Evolutionary conservation across 257 asterid species (phyloP), one percentile per base, ranked within the genome.

Genomic region (Ilex aquifolium): DNA sequence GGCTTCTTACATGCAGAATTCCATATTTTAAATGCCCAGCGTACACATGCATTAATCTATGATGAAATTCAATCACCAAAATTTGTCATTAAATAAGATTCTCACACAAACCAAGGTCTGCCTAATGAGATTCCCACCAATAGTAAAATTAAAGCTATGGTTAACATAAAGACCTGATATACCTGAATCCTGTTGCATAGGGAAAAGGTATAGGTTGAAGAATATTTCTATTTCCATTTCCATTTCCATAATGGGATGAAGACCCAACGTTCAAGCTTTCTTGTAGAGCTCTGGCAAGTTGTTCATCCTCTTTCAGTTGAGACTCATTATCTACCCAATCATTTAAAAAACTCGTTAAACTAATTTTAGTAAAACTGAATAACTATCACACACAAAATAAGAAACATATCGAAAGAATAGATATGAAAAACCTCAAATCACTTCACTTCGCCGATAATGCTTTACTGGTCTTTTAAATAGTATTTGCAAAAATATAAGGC

Each of bases 281-380:
- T 59, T 84, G 96, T 65, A 84, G 77, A 67, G 88, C 90, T 74
- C 80, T 83, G 46, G 96, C 96, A 52, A 88, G 85, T 71, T 73
- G 79, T 76, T 88, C 96, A 59, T 88, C 95, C 63, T 86, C 88
- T 62, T 86, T 77, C 61, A 86, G 57, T 76, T 84, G 85, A 40
- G 86, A 75, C 31, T 77, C 88, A 59, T 65, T 66, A 65, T 75
- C 98, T 84, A 72, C 61, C 59, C 48, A 76, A 70, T 15, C 59
- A 70, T 63, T 32, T 63, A 56, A 30, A 29, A 27, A 48, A 27
- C 56, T 32, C 51, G 32, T 4, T 17, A 64, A 68, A 44, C 36
- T 60, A 57, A 44, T 62, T 29, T 61, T 53, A 7, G 32, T 31
- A 10, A 65, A 68, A 56, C 2, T 10, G 49, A 32, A 60, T 17